phyloP scores from a whole-genome alignment of 345 rosid genomes.

The Ceriops zippeliana region DNA sequence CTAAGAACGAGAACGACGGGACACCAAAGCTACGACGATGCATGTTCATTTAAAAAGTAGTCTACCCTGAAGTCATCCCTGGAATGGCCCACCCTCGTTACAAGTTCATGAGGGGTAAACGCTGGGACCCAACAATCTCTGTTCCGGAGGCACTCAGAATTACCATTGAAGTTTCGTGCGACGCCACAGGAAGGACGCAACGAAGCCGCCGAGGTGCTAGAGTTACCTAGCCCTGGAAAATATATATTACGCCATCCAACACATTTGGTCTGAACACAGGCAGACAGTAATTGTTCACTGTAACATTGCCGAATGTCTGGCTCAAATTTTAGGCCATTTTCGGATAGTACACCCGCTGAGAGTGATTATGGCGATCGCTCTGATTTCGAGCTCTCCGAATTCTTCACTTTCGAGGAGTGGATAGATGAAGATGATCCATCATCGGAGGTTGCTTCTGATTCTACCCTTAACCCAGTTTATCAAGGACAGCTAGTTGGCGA shows the following conservation, averaged over 20 bases:
- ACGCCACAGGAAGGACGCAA: slow-evolving; percentile 32
- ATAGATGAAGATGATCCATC: slow-evolving; percentile 38
- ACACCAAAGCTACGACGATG: neutral
- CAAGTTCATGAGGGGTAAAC: neutral
- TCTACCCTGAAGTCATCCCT: slow-evolving; percentile 8
- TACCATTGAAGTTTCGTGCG: slow-evolving; percentile 39
- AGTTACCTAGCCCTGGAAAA: neutral
- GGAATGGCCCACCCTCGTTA: neutral
- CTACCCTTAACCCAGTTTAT: slow-evolving; percentile 28
- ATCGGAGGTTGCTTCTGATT: slow-evolving; percentile 26
- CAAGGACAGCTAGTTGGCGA: slow-evolving; percentile 27
- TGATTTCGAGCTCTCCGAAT: slow-evolving; percentile 52
- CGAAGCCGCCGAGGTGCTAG: slow-evolving; percentile 17
- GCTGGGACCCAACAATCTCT: neutral
- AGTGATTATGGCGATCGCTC: slow-evolving; percentile 30
- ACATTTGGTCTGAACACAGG: too few species aligned
- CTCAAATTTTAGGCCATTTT: slow-evolving; percentile 1
- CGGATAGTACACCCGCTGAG: neutral
- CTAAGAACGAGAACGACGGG: neutral
- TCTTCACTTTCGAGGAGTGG: slow-evolving; percentile 52
- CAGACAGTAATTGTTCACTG: too few species aligned
- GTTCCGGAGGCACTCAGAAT: slow-evolving; percentile 11
- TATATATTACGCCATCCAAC: neutral
- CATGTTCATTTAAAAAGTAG: neutral
- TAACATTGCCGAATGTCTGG: neutral